These are phyloP conservation scores for Fusarium liriodendri DNA, from an alignment of 2,329 filamentous ascomycete genomes.

Conservation along the genomic window DNA sequence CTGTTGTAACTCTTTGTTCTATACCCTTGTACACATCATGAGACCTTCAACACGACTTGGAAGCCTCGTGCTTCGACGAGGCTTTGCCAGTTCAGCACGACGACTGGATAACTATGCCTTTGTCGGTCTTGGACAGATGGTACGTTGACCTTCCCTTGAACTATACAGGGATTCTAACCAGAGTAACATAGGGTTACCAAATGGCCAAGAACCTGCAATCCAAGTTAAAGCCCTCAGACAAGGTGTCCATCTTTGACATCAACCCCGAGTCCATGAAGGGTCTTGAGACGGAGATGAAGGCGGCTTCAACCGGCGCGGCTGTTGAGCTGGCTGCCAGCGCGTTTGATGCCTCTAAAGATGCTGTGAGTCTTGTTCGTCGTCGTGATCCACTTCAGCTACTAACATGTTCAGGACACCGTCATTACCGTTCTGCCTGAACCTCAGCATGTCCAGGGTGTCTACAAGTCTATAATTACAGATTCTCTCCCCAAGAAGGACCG, in stretches of 20 bases:
- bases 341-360: conserved; percentile 61
- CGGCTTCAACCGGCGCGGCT: conserved; percentile 57
- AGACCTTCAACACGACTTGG: conserved; percentile 40
- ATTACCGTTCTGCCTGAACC: conserved; percentile 93
- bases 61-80: conserved; percentile 54
- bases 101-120: conserved; percentile 68
- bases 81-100: conserved; percentile 62
- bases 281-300: conserved; percentile 61
- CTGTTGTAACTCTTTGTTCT: not conserved
- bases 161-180: not conserved
- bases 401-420: conserved; percentile 75
- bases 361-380: conserved; percentile 55
- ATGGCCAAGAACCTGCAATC: conserved; percentile 72
- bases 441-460: conserved; percentile 86
- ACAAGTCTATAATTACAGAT: conserved; percentile 76
- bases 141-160: conserved; percentile 44
- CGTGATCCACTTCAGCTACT: not conserved
- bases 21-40: conserved; percentile 13
- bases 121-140: conserved; percentile 71
- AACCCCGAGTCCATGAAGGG: conserved; percentile 61
- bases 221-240: conserved; percentile 64
- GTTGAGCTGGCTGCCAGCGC: conserved; percentile 59
- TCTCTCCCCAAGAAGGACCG: conserved; percentile 67
- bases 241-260: conserved; percentile 67
- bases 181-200: conserved; percentile 63